phyloP scores from a whole-genome alignment of 306 rosid species.

The Cucurbita argyrosperma region DNA sequence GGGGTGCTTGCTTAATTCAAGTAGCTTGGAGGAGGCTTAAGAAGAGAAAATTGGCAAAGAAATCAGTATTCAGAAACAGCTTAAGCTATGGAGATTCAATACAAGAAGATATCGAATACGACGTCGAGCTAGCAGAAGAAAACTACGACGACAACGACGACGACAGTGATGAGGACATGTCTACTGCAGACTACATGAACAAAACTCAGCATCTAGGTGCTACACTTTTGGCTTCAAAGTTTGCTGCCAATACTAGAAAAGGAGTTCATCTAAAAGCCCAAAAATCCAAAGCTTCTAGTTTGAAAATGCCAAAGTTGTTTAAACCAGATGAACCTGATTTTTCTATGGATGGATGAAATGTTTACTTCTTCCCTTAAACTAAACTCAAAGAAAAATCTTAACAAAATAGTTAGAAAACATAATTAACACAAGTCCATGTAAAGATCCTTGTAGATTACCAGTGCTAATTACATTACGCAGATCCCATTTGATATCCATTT shows the following conservation, averaged over 20 bases:
- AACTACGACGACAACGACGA: conserved; percentile 9
- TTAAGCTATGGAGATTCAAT: conserved; percentile 17
- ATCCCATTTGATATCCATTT: too few species aligned
- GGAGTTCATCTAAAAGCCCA: conserved; percentile 26
- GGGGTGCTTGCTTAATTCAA: conserved; percentile 69
- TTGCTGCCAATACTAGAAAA: conserved; percentile 60
- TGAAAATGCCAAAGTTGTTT: conserved; percentile 55
- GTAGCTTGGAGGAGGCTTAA: conserved; percentile 56
- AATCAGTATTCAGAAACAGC: conserved; percentile 36
- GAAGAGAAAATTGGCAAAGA: conserved; percentile 49
- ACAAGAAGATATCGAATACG: conserved; percentile 6
- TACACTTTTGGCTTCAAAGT: conserved; percentile 59
- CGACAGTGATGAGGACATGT: not conserved
- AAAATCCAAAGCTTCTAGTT: conserved; percentile 12
- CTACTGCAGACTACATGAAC: conserved; percentile 8
- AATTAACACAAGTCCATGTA: not conserved
- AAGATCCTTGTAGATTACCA: not conserved
- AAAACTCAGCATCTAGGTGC: conserved; percentile 28
- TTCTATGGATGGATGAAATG: conserved; percentile 25
- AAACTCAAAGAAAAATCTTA: not conserved
- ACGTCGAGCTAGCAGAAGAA: conserved; percentile 11
- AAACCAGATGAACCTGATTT: conserved; percentile 89
- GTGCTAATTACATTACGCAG: not conserved
- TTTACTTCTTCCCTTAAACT: conserved; percentile 13
- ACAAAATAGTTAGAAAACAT: not conserved